Evolutionary conservation across 108 stramenopile genomes (phyloP).

Genomic region (Cyclotella sp.): DNA sequence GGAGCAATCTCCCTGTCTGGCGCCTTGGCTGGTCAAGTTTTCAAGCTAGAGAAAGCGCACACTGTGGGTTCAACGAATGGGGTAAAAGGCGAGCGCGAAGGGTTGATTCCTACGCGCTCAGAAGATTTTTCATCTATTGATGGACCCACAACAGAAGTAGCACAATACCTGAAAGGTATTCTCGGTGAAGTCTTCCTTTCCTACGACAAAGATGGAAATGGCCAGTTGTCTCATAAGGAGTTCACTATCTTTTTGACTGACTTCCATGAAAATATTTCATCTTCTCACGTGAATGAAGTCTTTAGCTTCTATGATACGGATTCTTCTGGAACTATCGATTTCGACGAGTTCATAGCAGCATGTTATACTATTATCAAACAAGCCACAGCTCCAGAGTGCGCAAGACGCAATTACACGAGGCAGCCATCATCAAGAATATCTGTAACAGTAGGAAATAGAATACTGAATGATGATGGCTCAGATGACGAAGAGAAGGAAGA

Average conservation of each 20-base stretch:
- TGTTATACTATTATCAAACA: conserved; percentile 75
- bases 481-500: conserved; percentile 85
- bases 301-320: conserved; percentile 77
- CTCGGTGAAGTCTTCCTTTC: conserved; percentile 79
- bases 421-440: background rate
- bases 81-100: conserved; percentile 1
- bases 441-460: conserved; percentile 4
- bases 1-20: conserved; percentile 71
- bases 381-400: background rate
- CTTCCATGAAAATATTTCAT: conserved; percentile 78
- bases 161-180: conserved; percentile 64
- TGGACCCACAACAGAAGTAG: conserved; percentile 46
- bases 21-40: conserved; percentile 61
- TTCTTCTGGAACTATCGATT: conserved; percentile 69
- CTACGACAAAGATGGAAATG: conserved; percentile 86
- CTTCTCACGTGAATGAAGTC: conserved; percentile 57
- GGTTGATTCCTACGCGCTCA: background rate
- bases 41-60: conserved; percentile 32
- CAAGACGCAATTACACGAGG: background rate
- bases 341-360: conserved; percentile 90
- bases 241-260: conserved; percentile 77
- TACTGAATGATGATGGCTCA: conserved; percentile 22
- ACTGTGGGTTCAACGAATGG: background rate
- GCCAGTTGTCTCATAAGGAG: conserved; percentile 75
- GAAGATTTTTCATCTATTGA: conserved; percentile 15